Percentiles rank a stretch among this genome's conserved stretches.
Conservation (phyloP, 2,329 filamentous ascomycete species). For the Botrytis fragariae region DNA sequence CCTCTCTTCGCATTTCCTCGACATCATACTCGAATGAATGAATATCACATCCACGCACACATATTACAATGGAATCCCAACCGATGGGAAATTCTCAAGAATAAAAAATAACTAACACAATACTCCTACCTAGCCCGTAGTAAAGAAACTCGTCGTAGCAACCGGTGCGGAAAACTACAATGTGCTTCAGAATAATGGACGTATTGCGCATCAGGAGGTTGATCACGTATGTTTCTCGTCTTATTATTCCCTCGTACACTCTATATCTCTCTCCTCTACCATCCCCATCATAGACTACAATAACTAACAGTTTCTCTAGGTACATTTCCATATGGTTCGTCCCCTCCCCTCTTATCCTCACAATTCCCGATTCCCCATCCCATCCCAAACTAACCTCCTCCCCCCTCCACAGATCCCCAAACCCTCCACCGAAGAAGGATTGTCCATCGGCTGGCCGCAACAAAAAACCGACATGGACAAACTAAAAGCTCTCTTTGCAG, state of each 20-base stretch:
- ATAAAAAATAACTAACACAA: background rate
- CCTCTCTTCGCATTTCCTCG: constrained; percentile 7
- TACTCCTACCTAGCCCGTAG: constrained; percentile 56
- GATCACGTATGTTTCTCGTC: constrained; percentile 68
- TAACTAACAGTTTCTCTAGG: constrained; percentile 46
- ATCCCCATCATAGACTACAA: background rate
- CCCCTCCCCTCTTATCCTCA: background rate
- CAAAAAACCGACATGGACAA: constrained; percentile 75
- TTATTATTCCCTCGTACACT: background rate
- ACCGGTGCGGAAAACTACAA: constrained; percentile 82
- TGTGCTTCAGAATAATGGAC: constrained; percentile 93
- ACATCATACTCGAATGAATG: background rate
- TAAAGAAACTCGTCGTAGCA: constrained; percentile 81
- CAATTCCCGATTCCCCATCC: background rate
- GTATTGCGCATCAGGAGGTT: constrained; percentile 86
- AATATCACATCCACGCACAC: background rate
- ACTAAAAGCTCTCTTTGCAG: constrained; percentile 74
- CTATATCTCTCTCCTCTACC: background rate
- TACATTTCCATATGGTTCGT: constrained; percentile 86
- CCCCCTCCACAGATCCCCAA: constrained; percentile 78
- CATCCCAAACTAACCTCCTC: background rate
- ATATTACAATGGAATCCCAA: background rate
- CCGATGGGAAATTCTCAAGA: background rate
- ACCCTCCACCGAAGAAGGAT: constrained; percentile 76
- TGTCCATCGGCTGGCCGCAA: constrained; percentile 77